Evolutionary conservation across 768 basidiomycete genomes (phyloP).

Genomic region (Termitomyces sp.): DNA sequence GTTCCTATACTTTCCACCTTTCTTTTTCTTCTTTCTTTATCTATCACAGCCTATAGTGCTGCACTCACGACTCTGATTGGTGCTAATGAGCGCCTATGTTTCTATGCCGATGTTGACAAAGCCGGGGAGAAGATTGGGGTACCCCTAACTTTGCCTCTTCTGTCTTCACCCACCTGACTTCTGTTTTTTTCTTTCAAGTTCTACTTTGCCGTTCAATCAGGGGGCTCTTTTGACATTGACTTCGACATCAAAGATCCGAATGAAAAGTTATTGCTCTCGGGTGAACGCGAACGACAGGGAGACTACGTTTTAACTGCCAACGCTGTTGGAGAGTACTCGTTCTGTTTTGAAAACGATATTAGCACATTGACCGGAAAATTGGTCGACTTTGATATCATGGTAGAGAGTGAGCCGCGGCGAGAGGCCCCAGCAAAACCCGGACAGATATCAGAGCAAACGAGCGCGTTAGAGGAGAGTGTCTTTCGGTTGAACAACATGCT

Average conservation of each 20-base stretch:
- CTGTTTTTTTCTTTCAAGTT: constrained; percentile 52
- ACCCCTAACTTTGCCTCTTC: constrained; percentile 24
- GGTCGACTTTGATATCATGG: constrained; percentile 96
- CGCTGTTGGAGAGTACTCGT: constrained; percentile 83
- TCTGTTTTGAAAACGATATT: constrained; percentile 99
- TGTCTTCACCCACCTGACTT: constrained; percentile 3
- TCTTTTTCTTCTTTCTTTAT: constrained; percentile 31
- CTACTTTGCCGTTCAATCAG: constrained; percentile 98
- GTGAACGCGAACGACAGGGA: constrained; percentile 85
- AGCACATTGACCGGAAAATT: constrained; percentile 91
- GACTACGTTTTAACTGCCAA: constrained; percentile 98
- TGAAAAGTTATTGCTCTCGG: constrained; percentile 84
- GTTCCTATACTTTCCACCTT: constrained; percentile 14
- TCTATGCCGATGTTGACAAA: constrained; percentile 96
- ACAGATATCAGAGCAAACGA: constrained; percentile 90
- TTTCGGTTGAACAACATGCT: constrained; percentile 87
- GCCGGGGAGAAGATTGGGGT: constrained; percentile 88
- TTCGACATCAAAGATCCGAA: constrained; percentile 90
- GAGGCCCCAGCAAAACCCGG: constrained; percentile 85
- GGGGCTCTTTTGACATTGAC: constrained; percentile 95
- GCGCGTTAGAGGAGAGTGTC: constrained; percentile 90
- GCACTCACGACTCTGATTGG: constrained; percentile 77
- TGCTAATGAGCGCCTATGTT: constrained; percentile 83
- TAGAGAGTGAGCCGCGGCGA: constrained; percentile 92
- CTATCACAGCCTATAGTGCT: constrained; percentile 40